Conservation (phyloP, 2,329 filamentous ascomycete genomes). For the Diaporthe sp. region DNA sequence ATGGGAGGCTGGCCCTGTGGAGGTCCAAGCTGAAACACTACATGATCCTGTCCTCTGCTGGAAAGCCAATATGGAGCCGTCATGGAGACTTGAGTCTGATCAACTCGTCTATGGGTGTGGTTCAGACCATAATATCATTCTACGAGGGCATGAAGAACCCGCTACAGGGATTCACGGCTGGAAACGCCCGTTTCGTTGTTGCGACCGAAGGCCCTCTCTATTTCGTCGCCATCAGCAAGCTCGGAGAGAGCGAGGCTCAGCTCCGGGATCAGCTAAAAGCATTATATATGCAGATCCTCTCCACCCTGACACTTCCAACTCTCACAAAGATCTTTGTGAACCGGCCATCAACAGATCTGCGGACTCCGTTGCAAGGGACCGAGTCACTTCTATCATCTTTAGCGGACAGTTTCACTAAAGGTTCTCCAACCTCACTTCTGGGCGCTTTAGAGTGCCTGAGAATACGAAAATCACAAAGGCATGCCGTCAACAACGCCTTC, state of each 20-base stretch:
- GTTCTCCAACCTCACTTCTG: slow-evolving; percentile 88
- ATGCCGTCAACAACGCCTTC: slow-evolving; percentile 87
- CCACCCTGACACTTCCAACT: slow-evolving; percentile 90
- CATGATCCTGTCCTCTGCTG: slow-evolving; percentile 93
- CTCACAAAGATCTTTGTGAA: slow-evolving; percentile 89
- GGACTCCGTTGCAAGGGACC: slow-evolving; percentile 90
- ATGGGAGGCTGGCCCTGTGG: slow-evolving; percentile 79
- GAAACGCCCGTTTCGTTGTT: slow-evolving; percentile 86
- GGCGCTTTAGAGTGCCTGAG: slow-evolving; percentile 95
- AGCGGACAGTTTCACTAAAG: slow-evolving; percentile 93
- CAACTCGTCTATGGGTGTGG: slow-evolving; percentile 93
- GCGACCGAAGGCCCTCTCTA: slow-evolving; percentile 88
- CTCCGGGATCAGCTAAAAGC: slow-evolving; percentile 90
- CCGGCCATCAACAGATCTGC: slow-evolving; percentile 92
- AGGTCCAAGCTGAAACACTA: slow-evolving; percentile 97
- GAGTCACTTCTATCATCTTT: slow-evolving; percentile 91
- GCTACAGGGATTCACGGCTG: slow-evolving; percentile 88
- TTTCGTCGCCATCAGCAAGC: slow-evolving; percentile 90
- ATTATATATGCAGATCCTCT: slow-evolving; percentile 97
- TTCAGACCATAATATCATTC: slow-evolving; percentile 98
- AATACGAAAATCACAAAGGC: slow-evolving; percentile 87
- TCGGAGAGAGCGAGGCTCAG: slow-evolving; percentile 93
- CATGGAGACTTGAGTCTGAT: slow-evolving; percentile 92
- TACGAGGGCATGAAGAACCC: slow-evolving; percentile 85
- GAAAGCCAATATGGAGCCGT: slow-evolving; percentile 96